phyloP scores from a whole-genome alignment of 164 flowering plant species.

The Dillenia turbinata region DNA sequence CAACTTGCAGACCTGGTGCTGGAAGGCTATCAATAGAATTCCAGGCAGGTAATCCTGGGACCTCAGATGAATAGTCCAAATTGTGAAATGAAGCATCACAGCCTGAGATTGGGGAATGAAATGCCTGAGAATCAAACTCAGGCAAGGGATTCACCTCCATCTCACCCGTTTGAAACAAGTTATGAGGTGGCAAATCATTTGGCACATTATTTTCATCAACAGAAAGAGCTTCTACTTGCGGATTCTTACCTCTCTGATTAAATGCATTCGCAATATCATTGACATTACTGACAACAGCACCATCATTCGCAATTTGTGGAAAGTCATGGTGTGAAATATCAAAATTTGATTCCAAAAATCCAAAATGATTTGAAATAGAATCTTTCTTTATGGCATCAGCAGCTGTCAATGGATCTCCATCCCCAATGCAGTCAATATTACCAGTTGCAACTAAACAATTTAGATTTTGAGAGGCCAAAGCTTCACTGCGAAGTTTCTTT shows the following conservation, averaged over 20 bases:
- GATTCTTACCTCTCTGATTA: slow-evolving; percentile 13
- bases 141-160: slow-evolving; percentile 19
- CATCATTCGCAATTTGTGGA: slow-evolving; percentile 28
- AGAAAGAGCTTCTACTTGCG: background rate
- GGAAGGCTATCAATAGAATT: slow-evolving; percentile 33
- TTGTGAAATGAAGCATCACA: slow-evolving; percentile 40
- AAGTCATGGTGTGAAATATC: slow-evolving; percentile 35
- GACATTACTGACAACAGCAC: slow-evolving; percentile 11
- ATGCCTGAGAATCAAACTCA: slow-evolving; percentile 29
- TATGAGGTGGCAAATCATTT: slow-evolving; percentile 19
- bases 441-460: slow-evolving; percentile 38
- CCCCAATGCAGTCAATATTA: slow-evolving; percentile 24
- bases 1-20: slow-evolving; percentile 31
- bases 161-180: slow-evolving; percentile 28
- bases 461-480: slow-evolving; percentile 37
- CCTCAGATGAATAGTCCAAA: slow-evolving; percentile 46
- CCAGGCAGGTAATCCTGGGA: slow-evolving; percentile 49
- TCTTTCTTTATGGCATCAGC: slow-evolving; percentile 29
- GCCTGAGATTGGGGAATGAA: slow-evolving; percentile 37
- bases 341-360: slow-evolving; percentile 40
- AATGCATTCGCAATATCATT: slow-evolving; percentile 16
- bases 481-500: slow-evolving; percentile 58
- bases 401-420: slow-evolving; percentile 20
- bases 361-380: slow-evolving; percentile 33
- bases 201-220: slow-evolving; percentile 21